Percentiles rank a stretch among this genome's conserved stretches.
Evolutionary conservation across 306 rosid genomes (phyloP).

Genomic region (Senna tora): DNA sequence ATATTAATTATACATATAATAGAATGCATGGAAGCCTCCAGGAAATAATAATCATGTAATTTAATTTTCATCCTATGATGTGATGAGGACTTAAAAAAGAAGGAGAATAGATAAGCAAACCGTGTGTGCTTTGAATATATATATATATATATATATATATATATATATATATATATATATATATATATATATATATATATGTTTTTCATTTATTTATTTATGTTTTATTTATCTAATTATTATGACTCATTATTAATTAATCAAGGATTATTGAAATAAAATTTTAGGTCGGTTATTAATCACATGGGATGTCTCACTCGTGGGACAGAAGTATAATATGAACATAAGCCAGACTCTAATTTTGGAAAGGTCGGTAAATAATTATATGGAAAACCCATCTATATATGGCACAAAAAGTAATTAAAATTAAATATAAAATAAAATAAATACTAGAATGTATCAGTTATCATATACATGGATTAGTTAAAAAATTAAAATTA

Average conservation of each 20-base stretch:
- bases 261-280: constrained; percentile 20
- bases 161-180: too few species aligned
- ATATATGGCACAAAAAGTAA: not conserved
- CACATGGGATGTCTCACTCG: constrained; percentile 59
- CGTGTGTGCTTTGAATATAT: not conserved
- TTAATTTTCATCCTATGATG: constrained; percentile 1
- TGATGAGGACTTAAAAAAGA: not conserved
- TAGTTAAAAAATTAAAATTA: too few species aligned
- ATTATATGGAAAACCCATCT: not conserved
- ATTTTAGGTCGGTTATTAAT: constrained; percentile 29
- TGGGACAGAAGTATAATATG: constrained; percentile 25
- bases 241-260: constrained; percentile 44
- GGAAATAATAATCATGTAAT: constrained; percentile 36
- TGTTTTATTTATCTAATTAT: not conserved
- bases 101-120: constrained; percentile 1
- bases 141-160: not conserved
- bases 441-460: not conserved
- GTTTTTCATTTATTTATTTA: too few species aligned
- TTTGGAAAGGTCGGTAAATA: constrained; percentile 15
- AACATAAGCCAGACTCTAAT: not conserved
- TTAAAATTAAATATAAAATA: not conserved
- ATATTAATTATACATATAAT: too few species aligned
- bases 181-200: not conserved
- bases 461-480: not conserved
- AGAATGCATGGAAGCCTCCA: constrained; percentile 43